A percentile compares a stretch with the other conserved stretches of the same genome.
Evolutionary conservation across 257 asterid genomes (phyloP).

Genomic region (Solanum ahanhuiri): DNA sequence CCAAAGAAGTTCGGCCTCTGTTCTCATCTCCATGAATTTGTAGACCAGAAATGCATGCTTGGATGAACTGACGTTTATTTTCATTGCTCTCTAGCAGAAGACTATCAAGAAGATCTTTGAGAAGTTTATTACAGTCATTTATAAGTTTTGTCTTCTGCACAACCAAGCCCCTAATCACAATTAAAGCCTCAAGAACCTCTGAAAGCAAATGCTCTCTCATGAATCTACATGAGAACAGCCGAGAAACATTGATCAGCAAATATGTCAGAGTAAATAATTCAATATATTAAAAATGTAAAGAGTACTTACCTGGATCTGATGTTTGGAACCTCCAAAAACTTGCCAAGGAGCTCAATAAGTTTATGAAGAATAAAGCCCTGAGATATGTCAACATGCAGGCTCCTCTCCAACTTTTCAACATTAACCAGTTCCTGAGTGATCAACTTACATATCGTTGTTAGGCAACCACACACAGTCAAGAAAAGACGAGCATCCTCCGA

Average conservation of each 20-base stretch:
- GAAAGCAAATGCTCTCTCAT: slow-evolving; percentile 82
- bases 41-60: slow-evolving; percentile 93
- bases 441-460: slow-evolving; percentile 72
- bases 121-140: slow-evolving; percentile 83
- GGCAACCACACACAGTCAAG: slow-evolving; percentile 81
- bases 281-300: neutral
- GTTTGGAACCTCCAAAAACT: slow-evolving; percentile 90
- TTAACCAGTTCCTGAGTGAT: slow-evolving; percentile 71
- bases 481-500: slow-evolving; percentile 91
- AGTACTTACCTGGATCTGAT: slow-evolving; percentile 73
- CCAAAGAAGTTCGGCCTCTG: slow-evolving; percentile 87
- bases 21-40: slow-evolving; percentile 82
- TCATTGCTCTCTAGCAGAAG: slow-evolving; percentile 90
- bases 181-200: slow-evolving; percentile 93
- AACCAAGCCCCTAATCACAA: slow-evolving; percentile 90
- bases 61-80: slow-evolving; percentile 87
- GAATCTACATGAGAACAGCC: slow-evolving; percentile 49
- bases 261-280: neutral
- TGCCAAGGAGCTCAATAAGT: slow-evolving; percentile 96
- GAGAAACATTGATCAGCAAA: neutral
- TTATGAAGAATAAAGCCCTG: slow-evolving; percentile 98
- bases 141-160: slow-evolving; percentile 96
- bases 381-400: slow-evolving; percentile 93
- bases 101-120: slow-evolving; percentile 90
- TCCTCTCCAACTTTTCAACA: slow-evolving; percentile 90